Evolutionary conservation across 495 filamentous ascomycete species (phyloP).

Genomic region (Lepidopterella palustris): DNA sequence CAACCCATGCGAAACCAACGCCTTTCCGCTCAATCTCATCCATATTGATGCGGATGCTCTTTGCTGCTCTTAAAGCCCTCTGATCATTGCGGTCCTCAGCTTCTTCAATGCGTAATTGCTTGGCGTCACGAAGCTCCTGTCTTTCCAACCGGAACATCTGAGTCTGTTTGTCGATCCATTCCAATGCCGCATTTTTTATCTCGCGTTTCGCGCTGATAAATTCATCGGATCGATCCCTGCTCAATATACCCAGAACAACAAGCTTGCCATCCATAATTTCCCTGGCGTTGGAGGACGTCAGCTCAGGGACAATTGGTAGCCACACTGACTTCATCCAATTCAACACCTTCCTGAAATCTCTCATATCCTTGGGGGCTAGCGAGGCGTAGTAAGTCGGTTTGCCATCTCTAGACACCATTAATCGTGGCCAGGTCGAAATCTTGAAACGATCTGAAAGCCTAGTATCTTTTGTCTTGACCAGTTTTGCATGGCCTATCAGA

Average conservation of each 20-base stretch:
- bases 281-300: conserved; percentile 80
- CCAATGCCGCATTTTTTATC: conserved; percentile 88
- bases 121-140: conserved; percentile 85
- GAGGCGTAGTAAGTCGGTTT: conserved; percentile 80
- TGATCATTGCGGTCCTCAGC: conserved; percentile 91
- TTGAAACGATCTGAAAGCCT: conserved; percentile 73
- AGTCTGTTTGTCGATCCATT: conserved; percentile 96
- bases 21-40: conserved; percentile 79
- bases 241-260: conserved; percentile 86
- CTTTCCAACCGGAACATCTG: conserved; percentile 83
- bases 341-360: conserved; percentile 72
- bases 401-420: conserved; percentile 84
- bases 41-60: conserved; percentile 86
- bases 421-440: conserved; percentile 88
- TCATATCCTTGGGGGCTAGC: conserved; percentile 80
- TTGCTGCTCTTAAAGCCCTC: conserved; percentile 76
- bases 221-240: conserved; percentile 68
- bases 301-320: conserved; percentile 95
- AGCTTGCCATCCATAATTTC: conserved; percentile 92
- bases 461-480: conserved; percentile 80
- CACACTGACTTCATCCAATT: conserved; percentile 93
- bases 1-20: conserved; percentile 96
- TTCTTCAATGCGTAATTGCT: conserved; percentile 92
- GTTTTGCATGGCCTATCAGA: conserved; percentile 81
- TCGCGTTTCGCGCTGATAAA: conserved; percentile 75